Evolutionary conservation across 2,329 filamentous ascomycete genomes (phyloP).

Genomic region (Diaporthe citriasiana): DNA sequence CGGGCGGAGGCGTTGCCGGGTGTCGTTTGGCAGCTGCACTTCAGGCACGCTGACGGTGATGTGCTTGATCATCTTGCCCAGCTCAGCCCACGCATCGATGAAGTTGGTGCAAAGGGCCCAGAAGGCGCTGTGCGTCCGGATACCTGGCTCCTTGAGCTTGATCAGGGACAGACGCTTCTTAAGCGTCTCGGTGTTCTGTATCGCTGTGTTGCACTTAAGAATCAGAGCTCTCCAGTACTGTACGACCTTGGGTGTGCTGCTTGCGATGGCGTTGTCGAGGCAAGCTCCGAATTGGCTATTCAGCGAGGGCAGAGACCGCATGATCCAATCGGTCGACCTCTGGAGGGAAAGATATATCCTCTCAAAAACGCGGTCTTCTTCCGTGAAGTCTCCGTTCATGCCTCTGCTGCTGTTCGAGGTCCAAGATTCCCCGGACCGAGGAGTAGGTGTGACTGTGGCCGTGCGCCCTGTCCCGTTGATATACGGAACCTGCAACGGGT

Average conservation of each 20-base stretch:
- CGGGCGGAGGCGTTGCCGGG: conserved; percentile 80
- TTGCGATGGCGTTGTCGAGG: conserved; percentile 73
- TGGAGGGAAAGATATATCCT: conserved; percentile 83
- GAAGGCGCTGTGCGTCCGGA: conserved; percentile 74
- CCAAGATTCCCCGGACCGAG: conserved; percentile 87
- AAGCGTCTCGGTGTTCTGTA: conserved; percentile 81
- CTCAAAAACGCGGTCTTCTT: conserved; percentile 87
- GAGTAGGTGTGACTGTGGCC: conserved; percentile 73
- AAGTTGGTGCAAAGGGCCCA: conserved; percentile 83
- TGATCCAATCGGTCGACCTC: conserved; percentile 79
- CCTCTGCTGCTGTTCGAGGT: conserved; percentile 65
- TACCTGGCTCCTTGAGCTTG: conserved; percentile 86
- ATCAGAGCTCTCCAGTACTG: conserved; percentile 80
- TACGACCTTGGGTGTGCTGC: conserved; percentile 69
- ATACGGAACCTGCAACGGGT: conserved; percentile 52
- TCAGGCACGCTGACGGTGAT: conserved; percentile 57
- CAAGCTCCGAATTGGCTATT: conserved; percentile 75
- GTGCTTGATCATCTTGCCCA: conserved; percentile 72
- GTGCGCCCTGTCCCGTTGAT: conserved; percentile 65
- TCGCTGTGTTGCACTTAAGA: conserved; percentile 76
- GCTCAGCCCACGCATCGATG: conserved; percentile 77
- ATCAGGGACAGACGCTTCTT: conserved; percentile 81
- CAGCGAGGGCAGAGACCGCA: conserved; percentile 78
- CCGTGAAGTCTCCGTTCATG: conserved; percentile 72
- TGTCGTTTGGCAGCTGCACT: conserved; percentile 72